phyloP scores from a whole-genome alignment of 768 basidiomycete genomes.

The Tulasnella sp. region DNA sequence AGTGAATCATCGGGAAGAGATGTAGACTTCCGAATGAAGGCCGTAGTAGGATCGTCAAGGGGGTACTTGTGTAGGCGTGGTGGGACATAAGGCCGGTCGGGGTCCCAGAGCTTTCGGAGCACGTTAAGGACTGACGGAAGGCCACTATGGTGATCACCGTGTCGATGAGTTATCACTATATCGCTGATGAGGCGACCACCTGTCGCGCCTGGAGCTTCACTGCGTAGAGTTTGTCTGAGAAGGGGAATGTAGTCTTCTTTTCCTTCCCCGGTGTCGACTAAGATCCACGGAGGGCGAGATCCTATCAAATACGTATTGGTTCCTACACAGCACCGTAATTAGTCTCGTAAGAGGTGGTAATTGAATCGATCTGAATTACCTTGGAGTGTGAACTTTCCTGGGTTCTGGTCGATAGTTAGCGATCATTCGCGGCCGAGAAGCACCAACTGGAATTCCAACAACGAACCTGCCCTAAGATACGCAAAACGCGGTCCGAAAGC shows the following conservation, averaged over 20 bases:
- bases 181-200: constrained; percentile 63
- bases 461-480: constrained; percentile 71
- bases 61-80: constrained; percentile 75
- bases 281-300: constrained; percentile 60
- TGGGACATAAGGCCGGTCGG: constrained; percentile 50
- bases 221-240: constrained; percentile 43
- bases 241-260: constrained; percentile 59
- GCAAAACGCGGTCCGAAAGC: constrained; percentile 64
- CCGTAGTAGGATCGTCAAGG: constrained; percentile 28
- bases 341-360: background rate
- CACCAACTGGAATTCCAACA: too few relatives aligned
- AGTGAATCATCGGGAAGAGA: constrained; percentile 23
- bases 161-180: constrained; percentile 89
- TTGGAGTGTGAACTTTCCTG: constrained; percentile 83
- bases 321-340: constrained; percentile 42
- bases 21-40: constrained; percentile 14
- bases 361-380: constrained; percentile 41
- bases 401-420: constrained; percentile 53
- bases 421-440: background rate
- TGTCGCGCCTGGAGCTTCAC: constrained; percentile 25
- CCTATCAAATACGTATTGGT: constrained; percentile 90
- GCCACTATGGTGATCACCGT: constrained; percentile 80
- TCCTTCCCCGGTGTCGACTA: constrained; percentile 83
- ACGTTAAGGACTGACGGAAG: constrained; percentile 64
- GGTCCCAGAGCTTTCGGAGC: constrained; percentile 49